These are phyloP conservation scores for Staphylotrichum longicolle DNA, from an alignment of 495 filamentous ascomycete genomes.

Conservation along the genomic window DNA sequence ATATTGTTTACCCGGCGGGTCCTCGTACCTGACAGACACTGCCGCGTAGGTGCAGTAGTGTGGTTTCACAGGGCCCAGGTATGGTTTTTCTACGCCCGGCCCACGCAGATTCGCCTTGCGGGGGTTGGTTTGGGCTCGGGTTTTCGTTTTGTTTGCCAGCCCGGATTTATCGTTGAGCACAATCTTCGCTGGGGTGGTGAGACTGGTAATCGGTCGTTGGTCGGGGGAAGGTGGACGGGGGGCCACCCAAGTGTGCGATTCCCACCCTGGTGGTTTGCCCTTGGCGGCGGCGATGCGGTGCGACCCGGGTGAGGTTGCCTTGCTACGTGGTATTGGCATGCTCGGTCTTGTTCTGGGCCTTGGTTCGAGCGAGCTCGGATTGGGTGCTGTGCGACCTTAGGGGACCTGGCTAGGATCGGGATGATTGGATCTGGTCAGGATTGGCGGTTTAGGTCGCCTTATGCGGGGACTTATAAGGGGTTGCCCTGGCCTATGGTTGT, in stretches of 20 bases:
- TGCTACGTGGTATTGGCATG: constrained; percentile 5
- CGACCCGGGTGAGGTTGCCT: neutral
- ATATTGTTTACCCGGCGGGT: neutral
- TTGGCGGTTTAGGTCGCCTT: neutral
- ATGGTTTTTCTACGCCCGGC: no score
- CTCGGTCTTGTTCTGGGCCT: constrained; percentile 1
- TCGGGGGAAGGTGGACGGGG: no score
- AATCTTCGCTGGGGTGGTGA: no score
- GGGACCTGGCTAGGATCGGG: constrained; percentile 1
- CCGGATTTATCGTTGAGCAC: no score
- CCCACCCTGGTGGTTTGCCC: neutral
- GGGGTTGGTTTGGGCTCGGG: neutral
- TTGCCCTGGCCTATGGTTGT: neutral
- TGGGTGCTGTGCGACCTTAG: constrained; percentile 4
- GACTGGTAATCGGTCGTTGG: no score
- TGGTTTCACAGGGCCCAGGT: constrained; percentile 1
- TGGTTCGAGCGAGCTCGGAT: neutral
- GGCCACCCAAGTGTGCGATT: neutral
- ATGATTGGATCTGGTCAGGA: neutral
- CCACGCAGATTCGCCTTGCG: neutral
- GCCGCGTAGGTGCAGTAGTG: constrained; percentile 8
- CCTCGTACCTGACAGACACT: constrained; percentile 4
- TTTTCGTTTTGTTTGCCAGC: neutral
- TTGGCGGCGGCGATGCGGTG: neutral
- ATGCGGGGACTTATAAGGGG: constrained; percentile 6